Evolutionary conservation across 1,139 yeast genomes (phyloP).

Genomic region (Magnusiomyces tetraspermus): DNA sequence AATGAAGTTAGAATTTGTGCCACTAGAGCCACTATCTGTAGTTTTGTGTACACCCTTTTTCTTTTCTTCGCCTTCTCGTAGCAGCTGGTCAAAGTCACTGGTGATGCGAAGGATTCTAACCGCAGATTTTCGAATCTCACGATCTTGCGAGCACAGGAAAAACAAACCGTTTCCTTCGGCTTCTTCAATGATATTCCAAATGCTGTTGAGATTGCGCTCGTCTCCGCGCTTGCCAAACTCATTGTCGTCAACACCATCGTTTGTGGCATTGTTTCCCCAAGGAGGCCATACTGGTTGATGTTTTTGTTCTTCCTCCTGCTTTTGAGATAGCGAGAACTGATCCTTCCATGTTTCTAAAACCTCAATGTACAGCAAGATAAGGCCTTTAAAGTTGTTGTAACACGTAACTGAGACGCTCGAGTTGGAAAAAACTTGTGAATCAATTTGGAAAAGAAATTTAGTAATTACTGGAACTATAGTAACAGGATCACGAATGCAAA

Average conservation of each 20-base stretch:
- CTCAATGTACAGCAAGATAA: slow-evolving; percentile 67
- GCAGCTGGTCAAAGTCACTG: slow-evolving; percentile 56
- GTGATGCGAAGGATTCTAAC: slow-evolving; percentile 64
- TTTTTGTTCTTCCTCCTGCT: slow-evolving; percentile 1
- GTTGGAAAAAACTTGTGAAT: slow-evolving; percentile 39
- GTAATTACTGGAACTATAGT: slow-evolving; percentile 66
- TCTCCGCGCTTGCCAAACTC: slow-evolving; percentile 38
- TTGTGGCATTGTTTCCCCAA: neutral
- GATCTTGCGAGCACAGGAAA: slow-evolving; percentile 82
- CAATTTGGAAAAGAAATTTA: slow-evolving; percentile 68
- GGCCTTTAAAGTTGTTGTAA: slow-evolving; percentile 46
- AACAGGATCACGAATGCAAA: slow-evolving; percentile 62
- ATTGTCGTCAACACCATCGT: slow-evolving; percentile 16
- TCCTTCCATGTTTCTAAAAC: slow-evolving; percentile 68
- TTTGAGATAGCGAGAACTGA: neutral
- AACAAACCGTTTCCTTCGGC: slow-evolving; percentile 93
- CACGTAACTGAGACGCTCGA: slow-evolving; percentile 45
- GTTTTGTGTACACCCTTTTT: slow-evolving; percentile 18
- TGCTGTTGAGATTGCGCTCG: slow-evolving; percentile 66
- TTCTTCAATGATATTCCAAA: slow-evolving; percentile 80
- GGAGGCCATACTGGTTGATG: slow-evolving; percentile 6
- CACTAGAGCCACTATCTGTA: slow-evolving; percentile 16
- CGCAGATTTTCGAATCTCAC: slow-evolving; percentile 63
- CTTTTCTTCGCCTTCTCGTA: slow-evolving; percentile 37
- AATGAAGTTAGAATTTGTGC: neutral